A percentile compares a stretch with the other conserved stretches of the same genome.
Evolutionary conservation across 179 eudicot genomes (phyloP).

Genomic region (Pouteria campechiana): DNA sequence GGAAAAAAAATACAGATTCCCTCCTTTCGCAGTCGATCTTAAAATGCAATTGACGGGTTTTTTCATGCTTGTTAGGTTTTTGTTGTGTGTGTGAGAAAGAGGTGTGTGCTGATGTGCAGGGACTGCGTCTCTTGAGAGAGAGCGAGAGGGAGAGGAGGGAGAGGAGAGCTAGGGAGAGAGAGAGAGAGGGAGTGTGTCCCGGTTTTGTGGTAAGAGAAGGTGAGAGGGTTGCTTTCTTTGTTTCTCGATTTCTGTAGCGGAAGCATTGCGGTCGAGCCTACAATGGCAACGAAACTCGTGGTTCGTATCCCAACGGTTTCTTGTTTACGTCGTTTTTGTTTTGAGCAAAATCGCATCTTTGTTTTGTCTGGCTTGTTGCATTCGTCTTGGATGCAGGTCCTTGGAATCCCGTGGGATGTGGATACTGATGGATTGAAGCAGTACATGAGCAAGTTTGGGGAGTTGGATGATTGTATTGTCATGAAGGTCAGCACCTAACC

Average conservation of each 20-base stretch:
- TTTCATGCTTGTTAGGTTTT: no score
- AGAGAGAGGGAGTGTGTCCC: conserved; percentile 17
- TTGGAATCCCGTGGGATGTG: conserved; percentile 97
- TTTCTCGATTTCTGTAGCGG: not conserved
- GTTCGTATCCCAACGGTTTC: conserved; percentile 27
- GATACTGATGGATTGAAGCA: conserved; percentile 88
- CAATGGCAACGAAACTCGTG: conserved; percentile 88
- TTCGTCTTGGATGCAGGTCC: conserved; percentile 34
- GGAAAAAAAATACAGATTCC: conserved; percentile 15
- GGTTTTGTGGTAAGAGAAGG: no score
- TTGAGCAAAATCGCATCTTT: not conserved
- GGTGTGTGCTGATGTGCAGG: conserved; percentile 83
- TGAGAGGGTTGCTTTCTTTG: not conserved
- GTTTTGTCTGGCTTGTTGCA: not conserved
- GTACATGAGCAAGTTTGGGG: conserved; percentile 87
- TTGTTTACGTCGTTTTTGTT: not conserved
- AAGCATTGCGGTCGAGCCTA: not conserved
- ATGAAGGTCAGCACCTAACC: conserved; percentile 97
- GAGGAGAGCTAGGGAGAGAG: conserved; percentile 21
- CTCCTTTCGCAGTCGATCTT: no score
- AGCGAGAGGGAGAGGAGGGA: conserved; percentile 22
- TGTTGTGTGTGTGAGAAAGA: conserved; percentile 90
- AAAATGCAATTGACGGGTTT: no score
- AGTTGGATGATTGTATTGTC: conserved; percentile 92
- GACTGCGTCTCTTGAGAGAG: conserved; percentile 51